Conservation (phyloP, 495 filamentous ascomycete genomes). For the Neurospora tetrasperma region DNA sequence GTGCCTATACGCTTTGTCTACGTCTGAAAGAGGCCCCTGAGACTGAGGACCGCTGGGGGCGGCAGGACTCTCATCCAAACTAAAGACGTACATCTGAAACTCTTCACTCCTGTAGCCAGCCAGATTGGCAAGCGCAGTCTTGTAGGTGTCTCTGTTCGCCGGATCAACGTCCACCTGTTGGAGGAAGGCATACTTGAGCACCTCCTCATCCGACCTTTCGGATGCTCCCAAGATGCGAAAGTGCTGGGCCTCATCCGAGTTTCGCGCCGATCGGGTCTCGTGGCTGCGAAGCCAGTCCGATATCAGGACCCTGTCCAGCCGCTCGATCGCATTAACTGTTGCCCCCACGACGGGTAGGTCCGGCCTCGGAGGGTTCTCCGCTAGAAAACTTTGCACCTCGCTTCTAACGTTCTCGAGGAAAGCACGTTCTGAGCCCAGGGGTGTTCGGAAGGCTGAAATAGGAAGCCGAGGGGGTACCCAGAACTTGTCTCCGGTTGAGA, state of each 20-base stretch:
- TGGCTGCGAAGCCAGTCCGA: conserved; percentile 4
- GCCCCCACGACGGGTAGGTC: conserved; percentile 10
- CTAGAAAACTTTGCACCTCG: conserved; percentile 25
- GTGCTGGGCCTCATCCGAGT: neutral
- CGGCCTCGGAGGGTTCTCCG: conserved; percentile 4
- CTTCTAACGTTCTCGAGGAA: conserved; percentile 25
- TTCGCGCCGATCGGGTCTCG: neutral
- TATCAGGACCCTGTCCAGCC: conserved; percentile 13
- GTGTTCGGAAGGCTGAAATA: conserved; percentile 13
- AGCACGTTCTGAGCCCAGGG: conserved; percentile 15
- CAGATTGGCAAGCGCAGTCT: conserved; percentile 13
- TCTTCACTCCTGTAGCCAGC: conserved; percentile 9
- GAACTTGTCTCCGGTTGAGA: conserved; percentile 11
- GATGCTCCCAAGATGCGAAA: conserved; percentile 15
- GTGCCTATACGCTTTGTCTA: conserved; percentile 12
- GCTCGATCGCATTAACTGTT: conserved; percentile 6
- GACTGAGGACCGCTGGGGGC: conserved; percentile 1
- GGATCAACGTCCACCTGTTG: conserved; percentile 15
- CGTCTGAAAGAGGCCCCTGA: neutral
- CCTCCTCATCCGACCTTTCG: conserved; percentile 9
- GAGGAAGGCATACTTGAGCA: conserved; percentile 20
- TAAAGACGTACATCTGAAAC: conserved; percentile 17
- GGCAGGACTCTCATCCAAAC: neutral
- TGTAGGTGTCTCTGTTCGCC: conserved; percentile 5
- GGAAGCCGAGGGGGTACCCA: conserved; percentile 18